Base-by-base conservation (phyloP, 2,329 filamentous ascomycete species). In the Alternaria sp. region DNA sequence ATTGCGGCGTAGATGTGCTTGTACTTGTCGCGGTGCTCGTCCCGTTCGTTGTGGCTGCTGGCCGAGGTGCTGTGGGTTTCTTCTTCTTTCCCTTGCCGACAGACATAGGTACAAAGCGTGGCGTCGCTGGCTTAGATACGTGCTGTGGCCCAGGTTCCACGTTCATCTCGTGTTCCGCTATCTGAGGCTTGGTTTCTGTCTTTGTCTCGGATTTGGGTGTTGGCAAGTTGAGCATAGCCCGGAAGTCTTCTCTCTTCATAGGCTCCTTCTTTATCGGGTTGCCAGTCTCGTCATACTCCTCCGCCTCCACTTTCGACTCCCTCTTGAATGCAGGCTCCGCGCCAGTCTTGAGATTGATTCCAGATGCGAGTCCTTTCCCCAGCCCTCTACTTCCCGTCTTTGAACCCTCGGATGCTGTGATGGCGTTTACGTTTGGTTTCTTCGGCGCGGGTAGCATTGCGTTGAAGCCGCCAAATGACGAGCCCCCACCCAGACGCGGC, bases 371-470 rank as follows among this genome's bases (percentile, higher is more conserved):
- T 64, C 67, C 75, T 61, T 66, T 78, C 64, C 75, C 78, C 67
- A 70, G 71, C 44, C 71, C 79, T 70, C 65, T 78, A 75, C 69
- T 79, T 36, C 71, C 76, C 8, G 68, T 59, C 32, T 69, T 47
- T 72, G 74, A 61, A 67, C 74, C 69, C 59, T 61, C 72, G 68
- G 68, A 58, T 11, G 73, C 59, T 44, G 68, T 64, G 30, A 72
- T 63, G 44, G 65, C 68, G 36, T 65, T 68, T 28, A 58, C 59
- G 49, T 71, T 74, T 47, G 81, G 70, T 62, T 85, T 84, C 76
- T 97, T 98, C 0, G 95, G 94, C 25, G 94, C 86, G 3, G 95
- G 95, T 19, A 98, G 85, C 69, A 97, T 89, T 2, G 93, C 90
- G 77, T 95, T 96, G 83, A 97, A 96, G 3, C 90, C 91, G 55